Percentiles rank a stretch among this genome's conserved stretches.
Conservation (phyloP, 805 yeast species). For the Pachysolen tannophilus region DNA sequence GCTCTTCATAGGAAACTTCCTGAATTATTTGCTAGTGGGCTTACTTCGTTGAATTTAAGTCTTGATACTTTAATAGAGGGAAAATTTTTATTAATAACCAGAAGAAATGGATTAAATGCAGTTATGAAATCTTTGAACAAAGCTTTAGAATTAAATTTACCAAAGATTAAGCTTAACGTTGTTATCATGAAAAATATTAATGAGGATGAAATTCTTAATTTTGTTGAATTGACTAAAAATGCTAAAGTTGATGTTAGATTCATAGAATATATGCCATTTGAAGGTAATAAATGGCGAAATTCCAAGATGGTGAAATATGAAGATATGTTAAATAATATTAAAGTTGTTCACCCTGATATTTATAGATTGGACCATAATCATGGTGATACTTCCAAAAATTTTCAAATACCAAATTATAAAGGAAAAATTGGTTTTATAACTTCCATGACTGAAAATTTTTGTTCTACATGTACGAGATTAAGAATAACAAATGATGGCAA, state of each 20-base stretch:
- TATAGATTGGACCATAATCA: slow-evolving; percentile 15
- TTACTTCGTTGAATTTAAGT: slow-evolving; percentile 39
- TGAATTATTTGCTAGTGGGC: slow-evolving; percentile 29
- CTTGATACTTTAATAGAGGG: slow-evolving; percentile 45
- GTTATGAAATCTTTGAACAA: slow-evolving; percentile 35
- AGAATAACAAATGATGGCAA: slow-evolving; percentile 47
- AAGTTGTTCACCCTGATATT: slow-evolving; percentile 21
- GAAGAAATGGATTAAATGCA: slow-evolving; percentile 38
- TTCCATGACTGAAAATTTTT: slow-evolving; percentile 47
- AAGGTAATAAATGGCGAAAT: slow-evolving; percentile 44
- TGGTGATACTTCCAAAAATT: slow-evolving; percentile 48
- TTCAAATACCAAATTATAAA: slow-evolving; percentile 28
- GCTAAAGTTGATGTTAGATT: slow-evolving; percentile 39
- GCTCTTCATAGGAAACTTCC: slow-evolving; percentile 41
- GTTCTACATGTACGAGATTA: slow-evolving; percentile 43
- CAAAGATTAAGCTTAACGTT: slow-evolving; percentile 39
- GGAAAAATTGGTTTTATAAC: slow-evolving; percentile 46
- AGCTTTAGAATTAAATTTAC: slow-evolving; percentile 35
- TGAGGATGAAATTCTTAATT: slow-evolving; percentile 43
- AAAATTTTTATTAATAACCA: slow-evolving; percentile 38
- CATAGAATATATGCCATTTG: slow-evolving; percentile 54
- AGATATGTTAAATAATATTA: slow-evolving; percentile 31
- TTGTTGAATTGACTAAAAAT: slow-evolving; percentile 32
- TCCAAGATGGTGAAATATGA: slow-evolving; percentile 36
- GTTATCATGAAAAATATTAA: slow-evolving; percentile 42